Evolutionary conservation across 768 basidiomycete genomes (phyloP), one percentile per base, ranked within the genome.

Genomic region (Tylopilus sp.): DNA sequence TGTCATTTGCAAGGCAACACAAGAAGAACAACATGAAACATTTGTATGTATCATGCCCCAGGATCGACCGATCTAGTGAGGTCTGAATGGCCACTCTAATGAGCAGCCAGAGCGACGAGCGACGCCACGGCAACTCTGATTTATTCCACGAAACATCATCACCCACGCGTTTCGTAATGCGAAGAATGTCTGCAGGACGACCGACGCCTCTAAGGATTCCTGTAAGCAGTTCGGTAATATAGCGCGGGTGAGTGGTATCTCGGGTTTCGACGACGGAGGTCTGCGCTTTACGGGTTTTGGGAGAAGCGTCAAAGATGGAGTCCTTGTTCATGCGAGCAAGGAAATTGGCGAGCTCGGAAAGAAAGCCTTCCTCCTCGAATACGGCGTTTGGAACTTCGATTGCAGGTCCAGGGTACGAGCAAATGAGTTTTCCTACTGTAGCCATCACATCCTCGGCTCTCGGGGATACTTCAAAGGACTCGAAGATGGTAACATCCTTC

Each of bases 71-170:
- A 21, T 48, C 55, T 19, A 73, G 60, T 0, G 72, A 69, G 0
- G 70, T 75, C 57, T 79, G 78, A 25, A 78, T 54, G 2, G 70
- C 70, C 6, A 82, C 75, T 14, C 79, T 75, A 33, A 79, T 61
- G 14, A 78, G 60, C 4, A 81, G 73, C 80, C 80, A 82, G 12
- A 78, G 65, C 1, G 77, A 66, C 10, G 78, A 77, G 25, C 81
- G 69, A 22, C 82, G 65, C 80, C 80, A 83, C 69, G 81, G 48
- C 14, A 70, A 64, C 25, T 58, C 44, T 2, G 74, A 65, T 22
- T 67, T 51, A 5, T 69, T 34, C 74, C 78, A 78, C 2, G 78
- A 64, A 4, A 79, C 74, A 25, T 82, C 76, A 46, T 81, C 79
- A 6, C 67, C 69, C 0, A 80, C 68, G 6, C 76, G 74, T 58